These are phyloP conservation scores for Litsea cubeba DNA, from an alignment of 164 flowering plant species.

Conservation along the genomic window DNA sequence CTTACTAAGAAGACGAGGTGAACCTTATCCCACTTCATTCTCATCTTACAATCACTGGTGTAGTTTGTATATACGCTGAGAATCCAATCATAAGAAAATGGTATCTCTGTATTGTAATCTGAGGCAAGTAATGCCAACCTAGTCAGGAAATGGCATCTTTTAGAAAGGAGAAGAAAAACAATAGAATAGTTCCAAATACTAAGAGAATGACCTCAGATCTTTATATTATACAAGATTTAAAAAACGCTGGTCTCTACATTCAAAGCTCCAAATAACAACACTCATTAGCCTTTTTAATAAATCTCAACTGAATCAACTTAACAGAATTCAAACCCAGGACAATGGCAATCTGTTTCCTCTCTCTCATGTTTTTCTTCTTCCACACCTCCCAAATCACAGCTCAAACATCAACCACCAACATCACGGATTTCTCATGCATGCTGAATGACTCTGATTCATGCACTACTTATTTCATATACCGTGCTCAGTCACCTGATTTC, in stretches of 20 bases:
- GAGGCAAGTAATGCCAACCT: not conserved
- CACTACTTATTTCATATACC: constrained; percentile 41
- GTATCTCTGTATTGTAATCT: not conserved
- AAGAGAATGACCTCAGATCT: constrained; percentile 8
- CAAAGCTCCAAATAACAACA: constrained; percentile 21
- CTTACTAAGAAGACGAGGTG: not conserved
- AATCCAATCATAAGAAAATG: not conserved
- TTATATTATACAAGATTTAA: not conserved
- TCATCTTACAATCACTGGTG: too few species aligned
- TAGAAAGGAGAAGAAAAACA: constrained; percentile 4
- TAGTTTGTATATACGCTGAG: too few species aligned
- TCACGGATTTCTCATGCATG: constrained; percentile 44
- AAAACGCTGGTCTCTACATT: constrained; percentile 6
- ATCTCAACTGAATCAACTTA: constrained; percentile 2
- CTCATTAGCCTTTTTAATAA: not conserved
- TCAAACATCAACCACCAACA: constrained; percentile 20
- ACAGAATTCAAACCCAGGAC: constrained; percentile 6
- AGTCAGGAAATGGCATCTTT: constrained; percentile 11
- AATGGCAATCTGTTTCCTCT: constrained; percentile 29
- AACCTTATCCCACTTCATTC: too few species aligned
- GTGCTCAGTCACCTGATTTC: constrained; percentile 39
- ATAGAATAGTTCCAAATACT: constrained; percentile 13
- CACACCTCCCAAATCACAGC: constrained; percentile 12
- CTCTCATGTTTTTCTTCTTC: constrained; percentile 14
- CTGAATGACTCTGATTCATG: constrained; percentile 25